Base-by-base conservation (phyloP, 2,329 filamentous ascomycete species). In the Colletotrichum incanum region DNA sequence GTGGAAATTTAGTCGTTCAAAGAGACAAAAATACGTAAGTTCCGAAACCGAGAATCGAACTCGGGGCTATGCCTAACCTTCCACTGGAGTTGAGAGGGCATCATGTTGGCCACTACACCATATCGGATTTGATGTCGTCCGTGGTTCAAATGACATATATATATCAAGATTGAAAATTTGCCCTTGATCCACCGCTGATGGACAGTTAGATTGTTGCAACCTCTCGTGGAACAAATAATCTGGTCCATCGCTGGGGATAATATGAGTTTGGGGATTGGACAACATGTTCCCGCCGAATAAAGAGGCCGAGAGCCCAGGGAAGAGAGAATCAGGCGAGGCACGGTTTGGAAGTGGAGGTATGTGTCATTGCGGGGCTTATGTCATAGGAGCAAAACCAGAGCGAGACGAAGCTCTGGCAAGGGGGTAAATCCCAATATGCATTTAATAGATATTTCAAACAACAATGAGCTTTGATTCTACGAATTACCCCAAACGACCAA, bases 31-130 rank as follows among this genome's bases (percentile, higher is more conserved):
- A 0, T 7, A 16, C 1, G 2, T 37, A n/a, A n/a, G 12, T 63
- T 63, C 60, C 60, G 60, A 63, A 63, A 63, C 60, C 60, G 60
- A 63, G 60, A 63, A 63, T 63, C 47, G 60, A 63, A 63, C 60
- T 63, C 60, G 60, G 60, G 60, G 60, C 60, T 63, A 63, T 63
- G 60, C 60, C 60, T 52, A 55, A 26, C 61, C 61, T 54, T 37
- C 26, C 49, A 55, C 0, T n/a, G 9, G 37, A 34, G 37, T 45
- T 64, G 49, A 64, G 61, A 55, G 49, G 61, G 61, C 49, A 54
- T 55, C 61, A 55, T 64, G 39, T 55, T 64, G 61, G 61, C 49
- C 61, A 64, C 60, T 55, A 64, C 61, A 55, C 49, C 49, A 55
- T 64, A 63, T 63, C 60, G 60, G 59, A 60, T 37, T 23, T 5